Base-by-base conservation (phyloP, 352 stramenopile species). In the Pilasporangium apinafurcum region DNA sequence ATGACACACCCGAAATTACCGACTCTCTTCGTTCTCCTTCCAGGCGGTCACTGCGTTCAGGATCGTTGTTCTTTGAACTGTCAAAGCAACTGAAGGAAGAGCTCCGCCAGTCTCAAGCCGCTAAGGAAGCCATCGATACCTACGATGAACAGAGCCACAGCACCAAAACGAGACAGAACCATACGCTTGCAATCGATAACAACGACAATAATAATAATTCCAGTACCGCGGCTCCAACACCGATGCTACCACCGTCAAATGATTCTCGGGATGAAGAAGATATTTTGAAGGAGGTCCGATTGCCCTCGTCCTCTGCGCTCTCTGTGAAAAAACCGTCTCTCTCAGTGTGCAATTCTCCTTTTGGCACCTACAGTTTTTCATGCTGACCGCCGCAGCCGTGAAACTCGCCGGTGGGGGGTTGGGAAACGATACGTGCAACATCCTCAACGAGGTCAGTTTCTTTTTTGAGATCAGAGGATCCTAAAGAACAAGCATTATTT, bases 351-450 rank as follows among this genome's bases (percentile, higher is more conserved):
- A 40, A 58, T 31, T 67, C 56, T 59, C 36, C 50, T 40, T 69
- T 48, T 47, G 48, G 31, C 46, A 27, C 35, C 16, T 28, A 38
- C 56, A 83, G 67, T 80, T 83, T 56, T 80, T 83, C 48, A 54
- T 80, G 52, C 47, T 83, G 24, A 83, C 69, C 3, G 69, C 69
- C 0, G 64, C 69, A 8, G 69, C 69, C 4, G 57, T 83, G 31
- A 83, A 83, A 47, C 75, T 77, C 45, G 51, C 60, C 3, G 69
- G 69, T 21, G 69, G 52, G 1, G 69, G 69, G 1, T 50, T 83
- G 5, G 50, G 66, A 31, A 80, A 79, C 50, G 66, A 78, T 40
- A 43, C 58, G 33, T 83, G 69, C 64, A 83, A 83, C 56, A 83
- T 83, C 37, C 47, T 54, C 35, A 83, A 83, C 51, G 69, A 68